Evolutionary conservation across 75 land plant genomes (phyloP).

Genomic region (Picea sitchensis): DNA sequence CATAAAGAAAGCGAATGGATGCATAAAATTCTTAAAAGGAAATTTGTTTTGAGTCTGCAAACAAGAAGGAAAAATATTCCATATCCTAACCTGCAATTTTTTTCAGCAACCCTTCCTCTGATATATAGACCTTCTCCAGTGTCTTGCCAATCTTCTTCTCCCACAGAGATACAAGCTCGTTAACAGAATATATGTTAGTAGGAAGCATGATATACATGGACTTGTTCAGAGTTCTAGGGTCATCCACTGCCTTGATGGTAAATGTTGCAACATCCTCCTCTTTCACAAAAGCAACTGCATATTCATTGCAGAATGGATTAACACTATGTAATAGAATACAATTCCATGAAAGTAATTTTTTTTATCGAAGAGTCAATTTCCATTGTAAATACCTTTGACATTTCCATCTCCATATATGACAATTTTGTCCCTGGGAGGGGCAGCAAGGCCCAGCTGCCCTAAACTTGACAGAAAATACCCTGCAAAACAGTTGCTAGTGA

Average conservation of each 20-base stretch:
- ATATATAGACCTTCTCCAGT: conserved; percentile 32
- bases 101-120: conserved; percentile 24
- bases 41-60: no score
- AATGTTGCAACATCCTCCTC: conserved; percentile 45
- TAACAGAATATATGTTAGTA: conserved; percentile 23
- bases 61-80: no score
- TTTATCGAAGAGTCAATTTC: neutral
- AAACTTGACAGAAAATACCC: conserved; percentile 31
- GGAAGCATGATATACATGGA: conserved; percentile 28
- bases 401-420: conserved; percentile 47
- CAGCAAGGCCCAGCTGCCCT: conserved; percentile 20
- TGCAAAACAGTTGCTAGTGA: conserved; percentile 36
- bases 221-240: conserved; percentile 36
- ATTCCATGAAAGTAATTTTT: no score
- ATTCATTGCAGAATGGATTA: no score
- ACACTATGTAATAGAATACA: no score
- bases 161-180: conserved; percentile 36
- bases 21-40: no score
- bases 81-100: no score
- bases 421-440: conserved; percentile 55
- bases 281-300: conserved; percentile 33
- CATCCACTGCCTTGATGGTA: conserved; percentile 26
- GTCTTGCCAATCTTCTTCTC: conserved; percentile 44
- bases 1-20: no score
- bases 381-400: conserved; percentile 28